Evolutionary conservation across 331 rosid genomes (phyloP).

Genomic region (Ulmus americana): DNA sequence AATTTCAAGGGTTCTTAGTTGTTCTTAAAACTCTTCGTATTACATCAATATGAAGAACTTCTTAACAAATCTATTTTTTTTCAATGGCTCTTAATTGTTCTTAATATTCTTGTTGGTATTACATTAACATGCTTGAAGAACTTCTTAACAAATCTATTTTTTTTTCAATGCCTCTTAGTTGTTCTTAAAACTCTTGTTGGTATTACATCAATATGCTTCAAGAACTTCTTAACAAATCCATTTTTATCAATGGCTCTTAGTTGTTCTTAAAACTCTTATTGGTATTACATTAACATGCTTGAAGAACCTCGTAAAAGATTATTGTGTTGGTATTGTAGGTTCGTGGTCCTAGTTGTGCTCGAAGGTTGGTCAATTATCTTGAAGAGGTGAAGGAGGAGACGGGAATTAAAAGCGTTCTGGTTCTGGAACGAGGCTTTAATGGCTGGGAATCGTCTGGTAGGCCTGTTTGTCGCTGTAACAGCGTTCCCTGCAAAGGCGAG

Average conservation of each 20-base stretch:
- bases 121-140: not conserved
- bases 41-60: no score
- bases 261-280: not conserved
- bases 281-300: not conserved
- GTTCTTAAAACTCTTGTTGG: not conserved
- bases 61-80: not conserved
- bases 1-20: not conserved
- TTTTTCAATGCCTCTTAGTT: not conserved
- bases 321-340: slow-evolving; percentile 43
- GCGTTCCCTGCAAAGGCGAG: slow-evolving; percentile 58
- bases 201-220: no score
- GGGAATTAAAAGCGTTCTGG: slow-evolving; percentile 68
- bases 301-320: not conserved
- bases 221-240: not conserved
- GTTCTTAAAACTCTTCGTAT: not conserved
- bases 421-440: slow-evolving; percentile 89
- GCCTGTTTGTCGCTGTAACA: slow-evolving; percentile 80
- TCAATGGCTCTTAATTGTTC: not conserved
- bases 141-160: not conserved
- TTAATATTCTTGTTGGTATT: not conserved
- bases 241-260: not conserved
- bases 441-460: slow-evolving; percentile 89
- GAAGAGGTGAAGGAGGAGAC: slow-evolving; percentile 59
- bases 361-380: slow-evolving; percentile 59
- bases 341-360: slow-evolving; percentile 89